Evolutionary conservation across 1,139 yeast genomes (phyloP), one percentile per base, ranked within the genome.

Genomic region (Tardiomyces blankii): DNA sequence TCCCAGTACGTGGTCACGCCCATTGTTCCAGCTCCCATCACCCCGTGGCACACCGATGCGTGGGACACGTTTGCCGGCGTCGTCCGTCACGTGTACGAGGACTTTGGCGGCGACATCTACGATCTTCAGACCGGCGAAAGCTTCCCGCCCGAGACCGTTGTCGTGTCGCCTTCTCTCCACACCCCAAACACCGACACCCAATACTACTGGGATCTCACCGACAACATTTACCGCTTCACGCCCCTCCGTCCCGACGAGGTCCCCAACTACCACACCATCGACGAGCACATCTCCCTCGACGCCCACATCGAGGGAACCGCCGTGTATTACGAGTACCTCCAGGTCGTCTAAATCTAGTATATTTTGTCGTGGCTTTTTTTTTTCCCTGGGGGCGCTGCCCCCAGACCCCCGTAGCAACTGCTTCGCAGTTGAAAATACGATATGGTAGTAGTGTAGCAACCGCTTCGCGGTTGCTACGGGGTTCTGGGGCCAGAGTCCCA

Each of bases 171-270:
- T 14, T 67, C 73, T 16, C 58, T 83, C 42, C 75, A 80, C 75
- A 71, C 83, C 13, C 93, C 82, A 40, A 85, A 85, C 63, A 84
- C 95, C 1, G 95, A 85, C 61, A 84, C 94, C 3, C 75, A 76
- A 57, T 74, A 77, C 58, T 84, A 82, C 63, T 81, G 87, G 86
- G 65, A 70, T 44, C 69, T 85, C 56, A 75, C 86, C n/a, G 68
- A 68, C 46, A 75, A 81, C 61, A 82, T 86, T 48, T 83, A 72
- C 68, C 73, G 95, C 56, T 80, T 70, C 61, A 60, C 72, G 12
- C 80, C 78, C 12, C 43, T 46, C 13, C 45, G 49, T 38, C 43
- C 46, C 18, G 48, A 48, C 4, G 45, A 49, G 13, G 46, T 48
- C 2, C 41, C 48, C 5, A 44, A 46, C 19, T 54, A 62, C 44